Conservation (phyloP, 148 eudicot genomes). For the Pouteria glomerata region DNA sequence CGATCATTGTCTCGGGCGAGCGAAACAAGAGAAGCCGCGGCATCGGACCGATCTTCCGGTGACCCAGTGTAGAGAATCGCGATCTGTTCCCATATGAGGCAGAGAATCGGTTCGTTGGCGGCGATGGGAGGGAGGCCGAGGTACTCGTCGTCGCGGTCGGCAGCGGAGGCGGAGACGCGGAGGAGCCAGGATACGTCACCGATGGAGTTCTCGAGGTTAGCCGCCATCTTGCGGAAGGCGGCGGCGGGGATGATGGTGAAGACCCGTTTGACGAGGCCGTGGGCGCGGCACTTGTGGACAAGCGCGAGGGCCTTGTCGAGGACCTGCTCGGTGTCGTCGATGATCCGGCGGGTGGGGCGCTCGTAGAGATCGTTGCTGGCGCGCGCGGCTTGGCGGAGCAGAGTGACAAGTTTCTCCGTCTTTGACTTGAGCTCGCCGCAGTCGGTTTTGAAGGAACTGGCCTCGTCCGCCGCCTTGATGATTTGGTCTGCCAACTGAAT, state of each 20-base stretch:
- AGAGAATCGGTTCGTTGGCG: constrained; percentile 83
- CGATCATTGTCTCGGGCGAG: constrained; percentile 73
- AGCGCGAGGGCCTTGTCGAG: constrained; percentile 61
- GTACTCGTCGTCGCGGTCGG: constrained; percentile 46
- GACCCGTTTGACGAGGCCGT: constrained; percentile 71
- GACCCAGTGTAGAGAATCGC: constrained; percentile 64
- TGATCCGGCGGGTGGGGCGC: constrained; percentile 82
- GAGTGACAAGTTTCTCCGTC: constrained; percentile 70
- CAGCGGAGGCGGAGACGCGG: constrained; percentile 65
- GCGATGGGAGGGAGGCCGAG: constrained; percentile 91
- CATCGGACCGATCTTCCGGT: constrained; percentile 59
- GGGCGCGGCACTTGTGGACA: constrained; percentile 62
- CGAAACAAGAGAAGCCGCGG: constrained; percentile 76
- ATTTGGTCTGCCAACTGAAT: constrained; percentile 82
- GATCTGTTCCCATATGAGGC: constrained; percentile 89
- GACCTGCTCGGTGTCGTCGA: constrained; percentile 72
- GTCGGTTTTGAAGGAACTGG: constrained; percentile 64
- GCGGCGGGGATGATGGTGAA: constrained; percentile 83
- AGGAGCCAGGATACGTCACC: constrained; percentile 85
- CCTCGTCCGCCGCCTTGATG: constrained; percentile 69
- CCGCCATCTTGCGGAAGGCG: constrained; percentile 57
- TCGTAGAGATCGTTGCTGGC: constrained; percentile 80
- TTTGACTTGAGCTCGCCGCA: constrained; percentile 68
- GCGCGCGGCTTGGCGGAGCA: constrained; percentile 87
- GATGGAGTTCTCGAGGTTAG: constrained; percentile 66